These are phyloP conservation scores for Verticillium dahliae DNA, from an alignment of 2,329 filamentous ascomycete genomes.

Conservation along the genomic window DNA sequence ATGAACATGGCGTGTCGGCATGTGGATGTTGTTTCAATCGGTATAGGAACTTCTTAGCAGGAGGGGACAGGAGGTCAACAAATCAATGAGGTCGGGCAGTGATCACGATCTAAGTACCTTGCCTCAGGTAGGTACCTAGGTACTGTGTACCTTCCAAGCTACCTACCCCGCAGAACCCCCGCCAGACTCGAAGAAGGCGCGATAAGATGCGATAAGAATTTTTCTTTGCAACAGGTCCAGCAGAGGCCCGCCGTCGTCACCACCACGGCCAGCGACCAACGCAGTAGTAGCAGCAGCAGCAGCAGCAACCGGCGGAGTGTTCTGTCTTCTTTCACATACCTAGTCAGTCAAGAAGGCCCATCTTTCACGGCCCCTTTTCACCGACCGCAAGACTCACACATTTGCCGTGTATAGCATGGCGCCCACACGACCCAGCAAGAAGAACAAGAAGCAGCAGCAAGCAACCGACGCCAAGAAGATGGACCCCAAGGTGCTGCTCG, in stretches of 20 bases:
- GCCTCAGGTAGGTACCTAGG: too few species aligned
- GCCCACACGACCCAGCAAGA: constrained; percentile 32
- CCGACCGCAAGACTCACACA: background rate
- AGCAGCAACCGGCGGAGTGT: background rate
- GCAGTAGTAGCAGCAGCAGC: background rate
- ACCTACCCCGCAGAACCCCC: background rate
- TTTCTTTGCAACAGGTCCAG: constrained; percentile 2
- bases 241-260: background rate
- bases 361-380: background rate
- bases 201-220: constrained; percentile 10
- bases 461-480: constrained; percentile 14
- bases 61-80: background rate
- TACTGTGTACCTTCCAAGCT: background rate
- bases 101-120: background rate
- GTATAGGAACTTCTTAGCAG: background rate
- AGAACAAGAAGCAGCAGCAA: constrained; percentile 22
- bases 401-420: constrained; percentile 24
- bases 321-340: background rate
- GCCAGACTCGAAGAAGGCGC: background rate
- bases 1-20: background rate
- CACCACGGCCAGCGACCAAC: background rate
- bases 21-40: background rate
- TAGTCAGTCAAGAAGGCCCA: background rate
- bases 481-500: constrained; percentile 21
- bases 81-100: background rate